A percentile compares a stretch with the other conserved stretches of the same genome.
Evolutionary conservation across 2,329 filamentous ascomycete species (phyloP).

Genomic region (Zopfia rhizophila): DNA sequence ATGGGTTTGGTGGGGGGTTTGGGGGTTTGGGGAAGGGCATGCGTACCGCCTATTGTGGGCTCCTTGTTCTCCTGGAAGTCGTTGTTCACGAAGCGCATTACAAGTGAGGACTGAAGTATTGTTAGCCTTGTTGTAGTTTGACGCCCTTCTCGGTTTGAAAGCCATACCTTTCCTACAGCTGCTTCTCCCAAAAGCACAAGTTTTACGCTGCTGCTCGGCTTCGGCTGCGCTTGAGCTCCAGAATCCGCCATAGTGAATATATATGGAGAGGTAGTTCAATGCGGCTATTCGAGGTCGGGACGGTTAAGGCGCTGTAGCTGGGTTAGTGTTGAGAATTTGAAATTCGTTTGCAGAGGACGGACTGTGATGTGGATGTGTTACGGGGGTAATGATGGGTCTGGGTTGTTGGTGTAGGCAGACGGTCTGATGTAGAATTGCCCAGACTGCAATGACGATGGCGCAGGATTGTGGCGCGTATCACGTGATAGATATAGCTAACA

Average conservation of each 20-base stretch:
- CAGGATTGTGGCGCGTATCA: too few relatives aligned
- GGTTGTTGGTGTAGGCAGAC: too few relatives aligned
- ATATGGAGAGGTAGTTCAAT: too few relatives aligned
- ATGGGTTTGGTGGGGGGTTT: constrained; percentile 3
- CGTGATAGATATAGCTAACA: too few relatives aligned
- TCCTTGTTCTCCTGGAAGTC: constrained; percentile 99
- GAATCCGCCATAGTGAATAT: constrained; percentile 73
- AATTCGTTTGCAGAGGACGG: too few relatives aligned
- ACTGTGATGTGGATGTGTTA: too few relatives aligned
- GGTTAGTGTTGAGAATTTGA: too few relatives aligned
- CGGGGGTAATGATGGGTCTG: too few relatives aligned
- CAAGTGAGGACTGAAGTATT: constrained; percentile 81
- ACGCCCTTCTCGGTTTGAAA: background rate
- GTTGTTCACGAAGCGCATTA: constrained; percentile 98
- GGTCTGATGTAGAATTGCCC: too few relatives aligned
- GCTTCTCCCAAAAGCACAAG: constrained; percentile 97
- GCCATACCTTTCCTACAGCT: constrained; percentile 91
- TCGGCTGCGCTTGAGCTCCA: constrained; percentile 73
- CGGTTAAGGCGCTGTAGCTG: too few relatives aligned
- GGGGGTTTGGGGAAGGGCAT: constrained; percentile 6
- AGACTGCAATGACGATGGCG: too few relatives aligned
- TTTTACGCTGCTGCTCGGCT: constrained; percentile 99
- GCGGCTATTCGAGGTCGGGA: too few relatives aligned
- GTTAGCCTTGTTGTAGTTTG: constrained; percentile 13
- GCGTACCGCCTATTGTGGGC: constrained; percentile 94